These are phyloP conservation scores for Geotrichum klebahnii DNA, from an alignment of 1,139 yeast genomes.

Conservation along the genomic window DNA sequence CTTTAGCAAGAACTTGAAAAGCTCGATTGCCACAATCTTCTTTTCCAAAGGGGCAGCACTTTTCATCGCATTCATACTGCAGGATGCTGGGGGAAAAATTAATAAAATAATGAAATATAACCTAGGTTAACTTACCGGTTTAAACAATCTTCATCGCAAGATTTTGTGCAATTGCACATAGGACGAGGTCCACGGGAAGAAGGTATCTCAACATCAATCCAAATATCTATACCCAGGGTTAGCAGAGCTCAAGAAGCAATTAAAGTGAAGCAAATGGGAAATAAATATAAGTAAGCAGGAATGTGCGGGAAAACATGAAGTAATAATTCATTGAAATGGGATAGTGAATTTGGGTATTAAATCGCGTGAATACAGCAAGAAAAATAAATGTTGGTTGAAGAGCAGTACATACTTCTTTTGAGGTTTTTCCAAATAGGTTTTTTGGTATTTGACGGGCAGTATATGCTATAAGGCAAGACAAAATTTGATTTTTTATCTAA, in stretches of 20 bases:
- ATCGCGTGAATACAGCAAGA: too few relatives aligned
- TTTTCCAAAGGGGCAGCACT: constrained; percentile 38
- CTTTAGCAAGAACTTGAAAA: constrained; percentile 31
- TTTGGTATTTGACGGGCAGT: constrained; percentile 36
- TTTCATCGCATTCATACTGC: constrained; percentile 40
- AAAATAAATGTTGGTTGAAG: too few relatives aligned
- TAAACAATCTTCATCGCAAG: constrained; percentile 40
- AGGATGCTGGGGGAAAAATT: constrained; percentile 27
- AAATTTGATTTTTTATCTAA: constrained; percentile 28
- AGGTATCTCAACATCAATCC: constrained; percentile 32
- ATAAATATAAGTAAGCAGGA: not conserved
- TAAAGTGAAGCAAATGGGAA: not conserved
- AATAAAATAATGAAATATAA: not conserved
- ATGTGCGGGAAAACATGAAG: too few relatives aligned
- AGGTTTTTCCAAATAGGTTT: constrained; percentile 37
- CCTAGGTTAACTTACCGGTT: constrained; percentile 28
- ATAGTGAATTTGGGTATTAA: too few relatives aligned
- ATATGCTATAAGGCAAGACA: constrained; percentile 38
- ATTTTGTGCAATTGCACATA: constrained; percentile 35
- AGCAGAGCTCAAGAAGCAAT: not conserved
- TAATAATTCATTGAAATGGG: too few relatives aligned
- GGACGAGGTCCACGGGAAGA: constrained; percentile 26
- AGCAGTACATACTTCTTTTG: constrained; percentile 28
- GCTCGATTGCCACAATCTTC: constrained; percentile 42
- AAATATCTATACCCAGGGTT: constrained; percentile 24